Base-by-base conservation (phyloP, 139 green algal species). In the Protoeuglena noctilucae region DNA sequence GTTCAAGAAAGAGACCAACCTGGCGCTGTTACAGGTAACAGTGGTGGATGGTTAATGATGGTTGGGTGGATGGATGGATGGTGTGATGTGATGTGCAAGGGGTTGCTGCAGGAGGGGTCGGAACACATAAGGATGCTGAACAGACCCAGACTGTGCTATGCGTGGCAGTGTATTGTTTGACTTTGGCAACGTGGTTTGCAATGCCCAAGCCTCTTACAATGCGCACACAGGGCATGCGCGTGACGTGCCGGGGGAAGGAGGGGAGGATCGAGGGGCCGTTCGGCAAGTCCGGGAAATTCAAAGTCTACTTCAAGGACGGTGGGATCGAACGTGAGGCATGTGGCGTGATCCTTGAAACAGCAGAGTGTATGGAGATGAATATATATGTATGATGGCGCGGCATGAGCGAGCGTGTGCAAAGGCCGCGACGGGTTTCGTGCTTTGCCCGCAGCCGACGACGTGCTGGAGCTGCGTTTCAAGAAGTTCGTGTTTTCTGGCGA, bases 1-100 rank as follows among this genome's bases (percentile, higher is more conserved):
- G 60, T 94, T 97, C 60, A 92, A 94, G 57, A 93, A 91, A 56
- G 89, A 96, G 24, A 93, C 81, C 6, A 84, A 95, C 58, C 63
- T 95, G 21, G 56, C 63, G 0, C 31, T 71, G 5, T 97, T 96
- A 31, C 29, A 72, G 39, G 76, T 76, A 30, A 75, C n/a, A n/a
- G n/a, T n/a, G n/a, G n/a, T 77, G 27, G 22, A 40, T n/a, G n/a
- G n/a, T n/a, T n/a, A n/a, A n/a, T n/a, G n/a, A n/a, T n/a, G n/a
- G n/a, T n/a, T n/a, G 39, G 39, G 12, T 12, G 12, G 39, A 45
- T 12, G 16, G 39, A n/a, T 45, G 16, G 16, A 45, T 16, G 12
- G 16, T 45, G 16, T n/a, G 16, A 12, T 16, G 12, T 45, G 16
- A 45, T 16, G 12, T 45, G 39, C 16, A 45, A 45, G 39, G 39